Percentiles rank a stretch among this genome's conserved stretches.
Conservation (phyloP, 177 flowering plant species). For the Vitis hybrid region DNA sequence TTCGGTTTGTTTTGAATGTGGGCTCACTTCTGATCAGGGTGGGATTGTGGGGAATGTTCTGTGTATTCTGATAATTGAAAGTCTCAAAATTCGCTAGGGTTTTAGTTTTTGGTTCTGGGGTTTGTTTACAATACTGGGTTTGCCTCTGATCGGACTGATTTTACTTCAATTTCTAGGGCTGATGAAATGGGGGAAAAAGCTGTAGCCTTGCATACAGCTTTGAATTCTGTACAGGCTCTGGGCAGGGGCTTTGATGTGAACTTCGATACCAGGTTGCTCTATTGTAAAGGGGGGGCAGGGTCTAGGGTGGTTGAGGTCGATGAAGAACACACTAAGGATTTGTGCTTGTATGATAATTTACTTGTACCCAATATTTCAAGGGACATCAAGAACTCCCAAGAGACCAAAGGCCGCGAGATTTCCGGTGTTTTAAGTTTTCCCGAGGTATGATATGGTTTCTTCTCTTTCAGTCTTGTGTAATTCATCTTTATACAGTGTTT, state of each 20-base stretch:
- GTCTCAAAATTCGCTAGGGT: too few species aligned
- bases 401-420: conserved; percentile 40
- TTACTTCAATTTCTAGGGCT: conserved; percentile 9
- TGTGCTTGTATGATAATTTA: conserved; percentile 43
- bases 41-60: not conserved
- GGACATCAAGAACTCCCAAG: conserved; percentile 50
- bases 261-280: conserved; percentile 77
- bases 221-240: conserved; percentile 67
- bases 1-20: not conserved
- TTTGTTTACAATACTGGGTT: too few species aligned
- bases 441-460: conserved; percentile 43
- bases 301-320: conserved; percentile 65
- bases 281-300: conserved; percentile 75
- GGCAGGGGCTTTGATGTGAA: conserved; percentile 90
- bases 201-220: conserved; percentile 61
- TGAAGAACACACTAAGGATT: conserved; percentile 56
- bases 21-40: conserved; percentile 13
- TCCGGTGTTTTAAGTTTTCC: conserved; percentile 52
- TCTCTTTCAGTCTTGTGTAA: not conserved
- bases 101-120: not conserved
- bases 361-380: conserved; percentile 62
- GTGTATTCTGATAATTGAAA: too few species aligned
- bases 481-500: not conserved
- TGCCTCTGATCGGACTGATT: not conserved
- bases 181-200: conserved; percentile 64